Percentiles rank a stretch among this genome's conserved stretches.
Conservation (phyloP, 140 eudicot genomes). For the Oenanthe javanica region DNA sequence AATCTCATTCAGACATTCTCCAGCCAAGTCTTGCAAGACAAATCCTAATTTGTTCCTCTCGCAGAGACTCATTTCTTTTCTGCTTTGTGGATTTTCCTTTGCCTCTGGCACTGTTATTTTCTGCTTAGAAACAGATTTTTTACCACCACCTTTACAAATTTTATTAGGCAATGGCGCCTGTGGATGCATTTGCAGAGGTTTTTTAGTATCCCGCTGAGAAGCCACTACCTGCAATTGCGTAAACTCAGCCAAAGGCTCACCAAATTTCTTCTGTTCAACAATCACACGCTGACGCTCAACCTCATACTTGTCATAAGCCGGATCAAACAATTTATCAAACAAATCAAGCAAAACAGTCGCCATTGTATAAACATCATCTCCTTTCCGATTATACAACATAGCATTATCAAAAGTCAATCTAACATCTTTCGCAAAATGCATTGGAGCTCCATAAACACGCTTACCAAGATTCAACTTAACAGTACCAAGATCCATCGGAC, state of each 20-base stretch:
- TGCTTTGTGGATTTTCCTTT: slow-evolving; percentile 11
- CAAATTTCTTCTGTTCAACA: not conserved
- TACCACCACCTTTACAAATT: not conserved
- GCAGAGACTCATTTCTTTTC: slow-evolving; percentile 23
- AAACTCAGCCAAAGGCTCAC: not conserved
- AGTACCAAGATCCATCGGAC: slow-evolving; percentile 68
- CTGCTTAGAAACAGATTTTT: not conserved
- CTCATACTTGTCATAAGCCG: slow-evolving; percentile 11
- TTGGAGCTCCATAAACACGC: not conserved
- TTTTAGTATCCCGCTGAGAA: not conserved
- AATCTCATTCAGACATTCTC: not conserved
- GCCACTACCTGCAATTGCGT: not conserved
- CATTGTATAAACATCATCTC: slow-evolving; percentile 31
- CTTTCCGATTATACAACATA: slow-evolving; percentile 5
- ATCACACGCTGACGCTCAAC: not conserved
- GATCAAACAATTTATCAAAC: slow-evolving; percentile 33
- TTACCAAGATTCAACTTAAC: slow-evolving; percentile 29
- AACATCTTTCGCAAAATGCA: not conserved
- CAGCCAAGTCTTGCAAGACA: not conserved
- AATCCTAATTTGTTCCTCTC: not conserved
- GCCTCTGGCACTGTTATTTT: not conserved
- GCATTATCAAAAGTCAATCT: slow-evolving; percentile 1
- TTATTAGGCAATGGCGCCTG: not conserved
- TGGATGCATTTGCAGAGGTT: not conserved
- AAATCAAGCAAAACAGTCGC: slow-evolving; percentile 25